Base-by-base conservation (phyloP, 2,329 filamentous ascomycete species). In the Chalaropsis ovoidea region DNA sequence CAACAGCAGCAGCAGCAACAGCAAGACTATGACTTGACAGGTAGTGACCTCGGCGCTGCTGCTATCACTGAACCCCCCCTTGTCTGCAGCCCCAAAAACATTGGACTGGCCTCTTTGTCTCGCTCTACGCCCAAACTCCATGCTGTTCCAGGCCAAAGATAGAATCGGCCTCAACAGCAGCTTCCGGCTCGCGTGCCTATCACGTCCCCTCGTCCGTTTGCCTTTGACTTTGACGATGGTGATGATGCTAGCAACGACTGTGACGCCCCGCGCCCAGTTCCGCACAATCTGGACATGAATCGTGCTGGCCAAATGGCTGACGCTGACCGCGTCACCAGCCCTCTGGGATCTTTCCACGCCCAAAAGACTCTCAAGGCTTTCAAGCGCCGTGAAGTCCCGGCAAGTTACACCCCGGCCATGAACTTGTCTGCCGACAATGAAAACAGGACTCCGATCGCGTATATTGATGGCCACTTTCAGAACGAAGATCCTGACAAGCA, bases 111-210 rank as follows among this genome's bases (percentile, higher is more conserved):
- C 54, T 58, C 54, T 19, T 19, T 58, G 54, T 42, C 24, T 10
- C 47, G 52, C 17, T 61, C 65, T 43, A 43, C 61, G 41, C 61
- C 65, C 31, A 67, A 64, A 42, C 22, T 67, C 52, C 52, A 62
- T 42, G 63, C 66, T 47, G 61, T 52, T 15, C 8, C 61, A 41
- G 63, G 63, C 60, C 63, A 65, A 60, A 67, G 66, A 67, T 67
- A 67, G 66, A 67, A 67, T 67, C 66, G 63, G 56, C 42, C 63
- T 8, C 63, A 67, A 49, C 63, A 65, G 41, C 60, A 47, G 42
- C 62, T 60, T 39, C 45, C 63, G 19, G 42, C 60, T 47, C 47
- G 49, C 24, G 45, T 58, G n/a, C 31, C 61, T 11, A 19, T 39
- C 35, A 60, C 15, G 15, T 61, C 63, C 22, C 47, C 63, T 56